Percentiles rank a stretch among this genome's conserved stretches.
Evolutionary conservation across 1,139 yeast genomes (phyloP).

Genomic region (Geotrichum macrosporum): DNA sequence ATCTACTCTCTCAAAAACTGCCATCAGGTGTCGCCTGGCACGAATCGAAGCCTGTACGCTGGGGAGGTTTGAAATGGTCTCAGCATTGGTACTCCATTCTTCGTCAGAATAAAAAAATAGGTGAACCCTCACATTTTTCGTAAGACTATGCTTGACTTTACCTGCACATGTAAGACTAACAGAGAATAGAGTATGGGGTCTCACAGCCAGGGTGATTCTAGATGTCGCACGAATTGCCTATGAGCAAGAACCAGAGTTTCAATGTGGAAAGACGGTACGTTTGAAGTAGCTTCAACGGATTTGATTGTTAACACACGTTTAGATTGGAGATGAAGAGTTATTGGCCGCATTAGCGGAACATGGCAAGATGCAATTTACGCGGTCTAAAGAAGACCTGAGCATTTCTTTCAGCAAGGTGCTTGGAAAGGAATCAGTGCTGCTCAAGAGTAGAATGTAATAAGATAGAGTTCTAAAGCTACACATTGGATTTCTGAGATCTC

Average conservation of each 20-base stretch:
- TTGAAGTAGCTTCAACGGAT: neutral
- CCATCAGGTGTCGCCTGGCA: slow-evolving; percentile 35
- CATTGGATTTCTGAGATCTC: too few species aligned
- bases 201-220: slow-evolving; percentile 79
- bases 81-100: slow-evolving; percentile 34
- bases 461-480: too few species aligned
- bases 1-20: slow-evolving; percentile 25
- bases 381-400: slow-evolving; percentile 27
- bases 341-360: slow-evolving; percentile 28
- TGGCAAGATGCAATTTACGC: slow-evolving; percentile 28
- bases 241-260: slow-evolving; percentile 40
- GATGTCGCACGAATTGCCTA: slow-evolving; percentile 66
- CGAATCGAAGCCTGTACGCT: slow-evolving; percentile 34
- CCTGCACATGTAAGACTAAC: slow-evolving; percentile 42
- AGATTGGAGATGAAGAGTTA: slow-evolving; percentile 34
- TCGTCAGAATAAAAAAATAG: slow-evolving; percentile 48
- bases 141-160: slow-evolving; percentile 55
- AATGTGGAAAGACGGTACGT: slow-evolving; percentile 31
- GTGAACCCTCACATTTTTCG: slow-evolving; percentile 44
- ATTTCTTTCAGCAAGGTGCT: slow-evolving; percentile 29
- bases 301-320: neutral
- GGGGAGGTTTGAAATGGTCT: slow-evolving; percentile 38
- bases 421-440: slow-evolving; percentile 30
- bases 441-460: slow-evolving; percentile 25
- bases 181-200: slow-evolving; percentile 81